These are phyloP conservation scores for Paraconiothyrium sp. DNA, from an alignment of 2,329 filamentous ascomycete species.

Conservation along the genomic window DNA sequence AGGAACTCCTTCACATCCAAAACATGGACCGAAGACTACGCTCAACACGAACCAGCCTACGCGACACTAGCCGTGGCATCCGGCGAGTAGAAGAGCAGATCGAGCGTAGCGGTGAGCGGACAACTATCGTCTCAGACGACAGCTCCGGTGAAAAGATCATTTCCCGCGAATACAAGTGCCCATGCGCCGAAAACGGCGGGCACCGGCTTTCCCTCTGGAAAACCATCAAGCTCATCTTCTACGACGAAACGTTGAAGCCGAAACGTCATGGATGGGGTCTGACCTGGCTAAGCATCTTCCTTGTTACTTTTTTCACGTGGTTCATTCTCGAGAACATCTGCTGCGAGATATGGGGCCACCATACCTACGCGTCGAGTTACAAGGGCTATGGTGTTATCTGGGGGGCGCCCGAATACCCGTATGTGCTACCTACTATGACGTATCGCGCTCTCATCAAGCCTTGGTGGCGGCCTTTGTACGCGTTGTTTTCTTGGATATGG, in stretches of 20 bases:
- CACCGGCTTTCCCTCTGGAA: conserved; percentile 31
- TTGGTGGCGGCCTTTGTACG: conserved; percentile 47
- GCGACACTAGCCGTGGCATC: conserved; percentile 56
- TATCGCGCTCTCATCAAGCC: conserved; percentile 51
- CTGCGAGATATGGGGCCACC: conserved; percentile 62
- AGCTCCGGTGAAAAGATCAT: conserved; percentile 22
- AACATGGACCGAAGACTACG: conserved; percentile 54
- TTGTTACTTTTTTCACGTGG: conserved; percentile 57
- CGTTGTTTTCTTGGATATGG: conserved; percentile 18
- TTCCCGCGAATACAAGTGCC: conserved; percentile 27
- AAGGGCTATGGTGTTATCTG: conserved; percentile 60
- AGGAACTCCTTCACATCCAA: conserved; percentile 54
- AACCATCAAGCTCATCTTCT: conserved; percentile 40
- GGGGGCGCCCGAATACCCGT: conserved; percentile 64
- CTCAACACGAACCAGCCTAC: conserved; percentile 53
- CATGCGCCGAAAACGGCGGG: conserved; percentile 26
- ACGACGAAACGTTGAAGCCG: conserved; percentile 33
- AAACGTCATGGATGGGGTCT: conserved; percentile 38
- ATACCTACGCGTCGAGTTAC: conserved; percentile 58
- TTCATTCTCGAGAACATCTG: conserved; percentile 56
- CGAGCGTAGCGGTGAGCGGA: conserved; percentile 40
- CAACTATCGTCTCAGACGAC: neutral
- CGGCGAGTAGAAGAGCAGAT: conserved; percentile 53
- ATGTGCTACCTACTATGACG: conserved; percentile 65
- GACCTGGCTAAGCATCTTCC: conserved; percentile 52